Conservation (phyloP, 1,139 yeast species). For the Entelexis sorbosivorans region DNA sequence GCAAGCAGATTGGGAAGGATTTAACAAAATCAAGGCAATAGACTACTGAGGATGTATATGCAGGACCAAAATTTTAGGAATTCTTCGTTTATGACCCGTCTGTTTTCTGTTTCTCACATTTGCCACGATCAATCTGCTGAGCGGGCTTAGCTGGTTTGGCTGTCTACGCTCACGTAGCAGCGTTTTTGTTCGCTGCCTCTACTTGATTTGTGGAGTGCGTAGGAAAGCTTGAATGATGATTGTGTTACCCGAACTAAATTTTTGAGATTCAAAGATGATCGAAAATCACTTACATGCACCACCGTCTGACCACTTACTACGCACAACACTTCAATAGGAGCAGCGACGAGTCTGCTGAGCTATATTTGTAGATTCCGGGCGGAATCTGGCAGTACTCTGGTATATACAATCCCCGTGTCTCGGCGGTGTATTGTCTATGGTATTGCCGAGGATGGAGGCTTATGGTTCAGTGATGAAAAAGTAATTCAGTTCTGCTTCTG, state of each 20-base stretch:
- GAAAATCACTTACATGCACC: constrained; percentile 60
- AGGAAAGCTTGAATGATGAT: constrained; percentile 24
- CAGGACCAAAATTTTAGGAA: constrained; percentile 52
- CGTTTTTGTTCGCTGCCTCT: neutral
- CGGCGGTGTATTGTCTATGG: neutral
- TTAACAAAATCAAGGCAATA: constrained; percentile 21
- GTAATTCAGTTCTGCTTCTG: constrained; percentile 86
- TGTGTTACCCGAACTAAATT: constrained; percentile 31
- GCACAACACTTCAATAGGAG: neutral
- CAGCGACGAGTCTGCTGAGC: neutral
- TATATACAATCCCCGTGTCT: neutral
- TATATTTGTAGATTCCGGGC: constrained; percentile 13
- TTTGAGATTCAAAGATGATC: constrained; percentile 34
- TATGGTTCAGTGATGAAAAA: constrained; percentile 46
- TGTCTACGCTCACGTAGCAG: neutral
- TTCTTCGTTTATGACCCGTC: constrained; percentile 51
- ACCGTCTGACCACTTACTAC: constrained; percentile 54
- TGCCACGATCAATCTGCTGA: neutral
- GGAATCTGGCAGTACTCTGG: constrained; percentile 10
- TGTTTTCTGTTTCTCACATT: neutral
- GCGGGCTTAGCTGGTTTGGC: constrained; percentile 14
- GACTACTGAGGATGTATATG: constrained; percentile 51
- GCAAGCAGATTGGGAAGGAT: constrained; percentile 19
- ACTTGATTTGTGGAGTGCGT: neutral
- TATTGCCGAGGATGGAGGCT: neutral